Evolutionary conservation across 129 eudicot genomes (phyloP).

Genomic region (Logfia minima): DNA sequence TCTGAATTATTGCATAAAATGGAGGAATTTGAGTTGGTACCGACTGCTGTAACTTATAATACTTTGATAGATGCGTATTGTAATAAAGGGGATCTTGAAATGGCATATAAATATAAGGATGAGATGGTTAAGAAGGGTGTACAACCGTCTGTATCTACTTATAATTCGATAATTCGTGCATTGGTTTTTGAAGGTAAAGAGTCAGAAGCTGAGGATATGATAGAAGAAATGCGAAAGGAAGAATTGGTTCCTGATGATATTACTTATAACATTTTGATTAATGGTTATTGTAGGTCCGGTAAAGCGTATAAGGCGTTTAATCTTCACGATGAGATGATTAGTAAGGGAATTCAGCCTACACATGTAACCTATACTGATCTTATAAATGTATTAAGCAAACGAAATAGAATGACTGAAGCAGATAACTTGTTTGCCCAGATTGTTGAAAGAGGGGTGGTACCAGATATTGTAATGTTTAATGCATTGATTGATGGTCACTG

Average conservation of each 20-base stretch:
- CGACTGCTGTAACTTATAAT: slow-evolving; percentile 53
- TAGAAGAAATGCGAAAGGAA: slow-evolving; percentile 56
- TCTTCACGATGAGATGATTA: slow-evolving; percentile 63
- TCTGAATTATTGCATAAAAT: slow-evolving; percentile 43
- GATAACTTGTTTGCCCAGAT: slow-evolving; percentile 50
- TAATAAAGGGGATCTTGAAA: slow-evolving; percentile 58
- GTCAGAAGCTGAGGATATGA: slow-evolving; percentile 49
- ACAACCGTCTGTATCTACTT: slow-evolving; percentile 56
- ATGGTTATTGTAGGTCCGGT: slow-evolving; percentile 59
- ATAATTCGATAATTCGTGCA: slow-evolving; percentile 57
- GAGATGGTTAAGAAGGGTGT: slow-evolving; percentile 61
- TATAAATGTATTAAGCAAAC: slow-evolving; percentile 52
- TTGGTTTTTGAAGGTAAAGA: slow-evolving; percentile 50
- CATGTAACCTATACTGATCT: slow-evolving; percentile 65
- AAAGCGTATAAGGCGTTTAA: slow-evolving; percentile 56
- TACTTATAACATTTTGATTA: slow-evolving; percentile 75
- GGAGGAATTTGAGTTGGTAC: slow-evolving; percentile 51
- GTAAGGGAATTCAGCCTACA: slow-evolving; percentile 56
- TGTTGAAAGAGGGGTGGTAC: slow-evolving; percentile 50
- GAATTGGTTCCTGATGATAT: slow-evolving; percentile 51
- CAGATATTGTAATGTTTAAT: slow-evolving; percentile 65
- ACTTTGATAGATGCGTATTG: slow-evolving; percentile 66
- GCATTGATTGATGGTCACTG: slow-evolving; percentile 69
- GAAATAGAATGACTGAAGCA: slow-evolving; percentile 60
- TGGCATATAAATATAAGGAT: slow-evolving; percentile 52